phyloP scores from a whole-genome alignment of 176 grass and related monocot genomes.

The Zea luxurians region DNA sequence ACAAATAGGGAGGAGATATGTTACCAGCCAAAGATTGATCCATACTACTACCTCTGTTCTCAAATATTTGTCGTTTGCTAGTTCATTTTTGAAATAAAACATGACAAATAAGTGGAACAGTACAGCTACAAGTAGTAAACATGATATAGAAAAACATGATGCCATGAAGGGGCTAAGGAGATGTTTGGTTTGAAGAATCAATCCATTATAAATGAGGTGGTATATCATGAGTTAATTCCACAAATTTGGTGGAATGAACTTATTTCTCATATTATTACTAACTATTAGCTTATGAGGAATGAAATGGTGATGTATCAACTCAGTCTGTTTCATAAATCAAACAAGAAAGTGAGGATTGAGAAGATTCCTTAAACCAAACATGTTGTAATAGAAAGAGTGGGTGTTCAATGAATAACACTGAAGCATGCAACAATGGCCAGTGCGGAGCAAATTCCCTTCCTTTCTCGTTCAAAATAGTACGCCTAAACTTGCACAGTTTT shows the following conservation, averaged over 20 bases:
- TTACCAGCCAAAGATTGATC: slow-evolving; percentile 34
- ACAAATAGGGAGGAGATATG: slow-evolving; percentile 40
- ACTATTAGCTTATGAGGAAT: no score
- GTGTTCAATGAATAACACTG: not conserved
- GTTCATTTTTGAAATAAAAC: no score
- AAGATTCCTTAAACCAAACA: no score
- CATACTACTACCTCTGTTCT: slow-evolving; percentile 13
- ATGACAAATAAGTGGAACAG: not conserved
- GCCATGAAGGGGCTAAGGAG: not conserved
- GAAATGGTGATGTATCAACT: no score
- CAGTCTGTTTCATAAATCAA: no score
- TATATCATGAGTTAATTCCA: no score
- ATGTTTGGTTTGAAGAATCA: no score
- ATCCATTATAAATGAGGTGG: no score
- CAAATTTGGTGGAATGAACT: no score
- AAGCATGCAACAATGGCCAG: not conserved
- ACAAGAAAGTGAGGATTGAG: no score
- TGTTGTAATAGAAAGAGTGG: not conserved
- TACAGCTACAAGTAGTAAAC: not conserved
- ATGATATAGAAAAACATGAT: slow-evolving; percentile 2
- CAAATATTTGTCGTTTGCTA: no score
- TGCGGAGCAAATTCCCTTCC: not conserved
- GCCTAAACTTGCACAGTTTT: not conserved
- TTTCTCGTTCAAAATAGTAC: not conserved
- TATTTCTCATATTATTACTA: no score